Conservation (phyloP, 2,329 filamentous ascomycete genomes). For the Xylaria hypoxylon region DNA sequence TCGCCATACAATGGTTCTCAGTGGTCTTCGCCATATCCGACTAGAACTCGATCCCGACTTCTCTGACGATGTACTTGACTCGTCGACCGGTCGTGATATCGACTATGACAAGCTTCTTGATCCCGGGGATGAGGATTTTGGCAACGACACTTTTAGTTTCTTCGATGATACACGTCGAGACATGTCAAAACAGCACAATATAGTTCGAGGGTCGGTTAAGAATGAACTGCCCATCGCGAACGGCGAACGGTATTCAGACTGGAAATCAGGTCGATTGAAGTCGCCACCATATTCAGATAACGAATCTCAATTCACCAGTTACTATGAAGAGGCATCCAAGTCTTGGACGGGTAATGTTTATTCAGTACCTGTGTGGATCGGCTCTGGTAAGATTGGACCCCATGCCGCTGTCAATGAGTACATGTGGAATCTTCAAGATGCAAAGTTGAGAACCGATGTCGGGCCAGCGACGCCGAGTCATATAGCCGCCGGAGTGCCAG, state of each 20-base stretch:
- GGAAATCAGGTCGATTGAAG: conserved; percentile 47
- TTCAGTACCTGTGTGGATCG: conserved; percentile 61
- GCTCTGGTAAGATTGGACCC: conserved; percentile 50
- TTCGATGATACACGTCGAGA: conserved; percentile 52
- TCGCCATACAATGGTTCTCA: conserved; percentile 58
- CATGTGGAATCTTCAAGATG: conserved; percentile 57
- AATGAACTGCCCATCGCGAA: conserved; percentile 12
- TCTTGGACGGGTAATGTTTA: conserved; percentile 49
- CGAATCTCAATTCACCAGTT: conserved; percentile 46
- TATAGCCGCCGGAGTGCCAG: conserved; percentile 62
- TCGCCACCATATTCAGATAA: conserved; percentile 46
- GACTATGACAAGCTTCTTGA: conserved; percentile 59
- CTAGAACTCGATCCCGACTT: conserved; percentile 66
- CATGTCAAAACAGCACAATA: conserved; percentile 26
- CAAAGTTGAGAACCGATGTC: conserved; percentile 52
- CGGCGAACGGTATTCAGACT: conserved; percentile 41
- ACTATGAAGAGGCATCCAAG: conserved; percentile 44
- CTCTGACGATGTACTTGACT: conserved; percentile 51
- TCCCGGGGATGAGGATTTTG: conserved; percentile 54
- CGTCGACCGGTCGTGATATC: conserved; percentile 51
- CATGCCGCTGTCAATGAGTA: conserved; percentile 61
- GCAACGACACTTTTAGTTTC: conserved; percentile 52
- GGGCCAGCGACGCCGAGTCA: conserved; percentile 63
- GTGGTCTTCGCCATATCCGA: conserved; percentile 64
- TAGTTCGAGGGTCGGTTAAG: not conserved